Percentiles rank a stretch among this genome's conserved stretches.
phyloP scores from a whole-genome alignment of 805 yeast genomes.

The Yamadazyma kitorensis region DNA sequence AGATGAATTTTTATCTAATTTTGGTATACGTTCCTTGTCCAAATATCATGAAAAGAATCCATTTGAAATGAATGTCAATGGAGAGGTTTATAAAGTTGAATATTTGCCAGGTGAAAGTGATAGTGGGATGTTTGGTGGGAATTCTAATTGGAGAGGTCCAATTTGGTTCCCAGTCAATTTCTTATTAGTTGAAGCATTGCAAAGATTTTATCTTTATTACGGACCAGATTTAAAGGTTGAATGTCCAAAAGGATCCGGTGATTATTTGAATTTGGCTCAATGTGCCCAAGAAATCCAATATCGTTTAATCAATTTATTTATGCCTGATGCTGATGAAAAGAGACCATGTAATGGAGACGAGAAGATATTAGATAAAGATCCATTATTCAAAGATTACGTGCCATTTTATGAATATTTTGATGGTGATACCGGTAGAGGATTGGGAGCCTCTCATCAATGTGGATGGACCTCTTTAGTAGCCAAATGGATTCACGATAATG shows the following conservation, averaged over 20 bases:
- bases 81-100: constrained; percentile 63
- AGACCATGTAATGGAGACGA: constrained; percentile 80
- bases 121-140: constrained; percentile 93
- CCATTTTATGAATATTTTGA: constrained; percentile 88
- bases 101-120: constrained; percentile 88
- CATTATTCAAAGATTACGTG: constrained; percentile 68
- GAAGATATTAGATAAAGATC: constrained; percentile 53
- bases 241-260: constrained; percentile 84
- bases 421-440: constrained; percentile 91
- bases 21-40: constrained; percentile 86
- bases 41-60: constrained; percentile 84
- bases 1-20: constrained; percentile 77
- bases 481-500: constrained; percentile 87
- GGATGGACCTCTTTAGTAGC: constrained; percentile 97
- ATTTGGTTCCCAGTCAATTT: constrained; percentile 95
- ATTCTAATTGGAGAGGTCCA: constrained; percentile 97
- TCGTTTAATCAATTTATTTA: constrained; percentile 73
- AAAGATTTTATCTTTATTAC: constrained; percentile 82
- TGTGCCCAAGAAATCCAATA: constrained; percentile 90
- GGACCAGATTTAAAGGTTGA: constrained; percentile 84
- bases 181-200: constrained; percentile 79
- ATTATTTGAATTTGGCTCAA: constrained; percentile 72
- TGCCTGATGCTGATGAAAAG: constrained; percentile 60
- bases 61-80: constrained; percentile 78
- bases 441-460: constrained; percentile 92